phyloP scores from a whole-genome alignment of 805 yeast genomes.

The Phaffomyces antillensis region DNA sequence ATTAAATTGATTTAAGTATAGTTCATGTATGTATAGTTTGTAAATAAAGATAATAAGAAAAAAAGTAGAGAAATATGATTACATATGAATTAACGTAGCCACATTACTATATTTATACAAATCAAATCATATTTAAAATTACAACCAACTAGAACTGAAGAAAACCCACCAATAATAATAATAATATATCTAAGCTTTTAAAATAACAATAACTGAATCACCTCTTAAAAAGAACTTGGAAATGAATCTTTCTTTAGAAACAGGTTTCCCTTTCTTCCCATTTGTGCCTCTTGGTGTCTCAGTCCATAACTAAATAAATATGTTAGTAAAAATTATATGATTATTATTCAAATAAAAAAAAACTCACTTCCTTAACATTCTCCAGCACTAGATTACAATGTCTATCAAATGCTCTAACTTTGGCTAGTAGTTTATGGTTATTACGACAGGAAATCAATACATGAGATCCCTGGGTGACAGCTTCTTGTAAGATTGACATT shows the following conservation, averaged over 20 bases:
- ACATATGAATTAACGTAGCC: neutral
- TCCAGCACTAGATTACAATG: conserved; percentile 92
- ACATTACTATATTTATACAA: neutral
- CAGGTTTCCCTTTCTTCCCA: conserved; percentile 65
- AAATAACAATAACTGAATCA: conserved; percentile 84
- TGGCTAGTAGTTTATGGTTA: conserved; percentile 84
- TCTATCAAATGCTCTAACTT: conserved; percentile 91
- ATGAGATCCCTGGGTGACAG: conserved; percentile 66
- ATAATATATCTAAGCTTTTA: conserved; percentile 33
- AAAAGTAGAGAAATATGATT: neutral
- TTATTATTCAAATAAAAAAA: neutral
- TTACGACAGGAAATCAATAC: conserved; percentile 87
- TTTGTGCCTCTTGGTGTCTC: conserved; percentile 53
- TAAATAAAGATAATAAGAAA: neutral
- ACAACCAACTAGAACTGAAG: too few relatives aligned
- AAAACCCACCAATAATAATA: neutral
- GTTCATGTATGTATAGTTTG: neutral
- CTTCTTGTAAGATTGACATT: conserved; percentile 75
- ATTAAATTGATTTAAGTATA: neutral
- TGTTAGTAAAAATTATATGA: neutral
- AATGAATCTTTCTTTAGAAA: conserved; percentile 70
- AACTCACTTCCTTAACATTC: conserved; percentile 66
- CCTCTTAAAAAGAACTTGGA: conserved; percentile 91
- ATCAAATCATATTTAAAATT: neutral
- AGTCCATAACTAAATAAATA: conserved; percentile 41